Evolutionary conservation across 306 rosid species (phyloP).

Genomic region (Vicia sativa): DNA sequence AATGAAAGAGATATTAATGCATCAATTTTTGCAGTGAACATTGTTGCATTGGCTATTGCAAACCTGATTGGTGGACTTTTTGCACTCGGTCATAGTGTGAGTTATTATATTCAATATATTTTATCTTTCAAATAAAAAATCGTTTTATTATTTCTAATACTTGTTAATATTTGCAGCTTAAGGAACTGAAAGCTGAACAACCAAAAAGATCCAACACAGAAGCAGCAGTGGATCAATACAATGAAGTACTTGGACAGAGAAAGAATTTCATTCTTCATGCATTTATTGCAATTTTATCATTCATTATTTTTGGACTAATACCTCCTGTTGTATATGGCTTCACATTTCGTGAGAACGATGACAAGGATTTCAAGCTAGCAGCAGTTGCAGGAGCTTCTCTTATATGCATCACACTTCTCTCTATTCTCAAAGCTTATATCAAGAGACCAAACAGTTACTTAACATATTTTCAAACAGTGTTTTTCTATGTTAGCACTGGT

Average conservation of each 20-base stretch:
- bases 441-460: conserved; percentile 44
- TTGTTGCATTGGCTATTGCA: conserved; percentile 73
- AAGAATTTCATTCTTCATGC: conserved; percentile 63
- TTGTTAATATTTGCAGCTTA: conserved; percentile 44
- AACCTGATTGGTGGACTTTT: conserved; percentile 82
- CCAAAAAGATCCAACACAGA: conserved; percentile 40
- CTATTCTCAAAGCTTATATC: conserved; percentile 58
- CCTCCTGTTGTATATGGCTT: conserved; percentile 77
- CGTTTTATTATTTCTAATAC: background rate
- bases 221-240: conserved; percentile 46
- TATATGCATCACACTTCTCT: conserved; percentile 63
- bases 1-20: background rate
- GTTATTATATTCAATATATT: conserved; percentile 29
- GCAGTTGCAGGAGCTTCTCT: conserved; percentile 78
- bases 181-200: conserved; percentile 54
- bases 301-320: conserved; percentile 66
- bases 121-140: no score
- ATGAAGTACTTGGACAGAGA: conserved; percentile 51
- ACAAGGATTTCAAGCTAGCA: conserved; percentile 65
- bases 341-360: conserved; percentile 58
- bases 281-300: conserved; percentile 55
- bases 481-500: conserved; percentile 51
- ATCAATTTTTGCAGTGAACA: conserved; percentile 56
- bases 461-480: conserved; percentile 51
- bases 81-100: conserved; percentile 65